phyloP scores from a whole-genome alignment of 495 filamentous ascomycete genomes.

The Staphylotrichum longicolle region DNA sequence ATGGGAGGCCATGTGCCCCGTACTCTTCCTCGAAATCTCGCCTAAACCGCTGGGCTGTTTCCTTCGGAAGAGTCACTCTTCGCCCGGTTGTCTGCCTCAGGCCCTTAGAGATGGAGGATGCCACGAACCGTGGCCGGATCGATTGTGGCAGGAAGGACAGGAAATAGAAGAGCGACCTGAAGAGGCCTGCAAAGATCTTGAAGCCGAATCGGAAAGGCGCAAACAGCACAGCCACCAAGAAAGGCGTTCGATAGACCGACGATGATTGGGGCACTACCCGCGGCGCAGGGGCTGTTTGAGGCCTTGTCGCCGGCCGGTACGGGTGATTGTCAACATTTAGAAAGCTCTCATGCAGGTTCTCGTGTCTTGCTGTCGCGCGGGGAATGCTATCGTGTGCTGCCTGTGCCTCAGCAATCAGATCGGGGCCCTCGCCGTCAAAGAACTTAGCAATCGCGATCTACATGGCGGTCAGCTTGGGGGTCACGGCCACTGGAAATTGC shows the following conservation, averaged over 20 bases:
- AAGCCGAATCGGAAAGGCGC: conserved; percentile 79
- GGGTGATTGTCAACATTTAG: conserved; percentile 34
- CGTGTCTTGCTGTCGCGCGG: conserved; percentile 57
- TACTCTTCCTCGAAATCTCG: conserved; percentile 95
- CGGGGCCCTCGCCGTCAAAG: conserved; percentile 90
- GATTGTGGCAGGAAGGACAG: conserved; percentile 50
- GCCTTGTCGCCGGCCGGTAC: conserved; percentile 32
- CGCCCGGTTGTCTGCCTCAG: conserved; percentile 65
- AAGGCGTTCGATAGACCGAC: conserved; percentile 62
- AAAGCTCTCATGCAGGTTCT: conserved; percentile 65
- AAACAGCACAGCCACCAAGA: conserved; percentile 73
- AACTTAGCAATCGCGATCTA: conserved; percentile 95
- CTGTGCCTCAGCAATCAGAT: conserved; percentile 74
- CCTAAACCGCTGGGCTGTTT: conserved; percentile 83
- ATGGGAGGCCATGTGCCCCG: conserved; percentile 64
- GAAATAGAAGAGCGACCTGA: conserved; percentile 76
- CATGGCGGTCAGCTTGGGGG: neutral
- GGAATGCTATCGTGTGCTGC: conserved; percentile 59
- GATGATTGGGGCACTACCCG: conserved; percentile 75
- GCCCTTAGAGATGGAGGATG: conserved; percentile 50
- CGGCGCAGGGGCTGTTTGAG: conserved; percentile 62
- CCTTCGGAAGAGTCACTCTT: conserved; percentile 71
- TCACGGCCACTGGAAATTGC: neutral
- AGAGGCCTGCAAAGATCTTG: conserved; percentile 60
- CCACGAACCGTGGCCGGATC: conserved; percentile 63